These are phyloP conservation scores for Aspergillus nidulans DNA, from an alignment of 495 filamentous ascomycete genomes.

Conservation along the genomic window DNA sequence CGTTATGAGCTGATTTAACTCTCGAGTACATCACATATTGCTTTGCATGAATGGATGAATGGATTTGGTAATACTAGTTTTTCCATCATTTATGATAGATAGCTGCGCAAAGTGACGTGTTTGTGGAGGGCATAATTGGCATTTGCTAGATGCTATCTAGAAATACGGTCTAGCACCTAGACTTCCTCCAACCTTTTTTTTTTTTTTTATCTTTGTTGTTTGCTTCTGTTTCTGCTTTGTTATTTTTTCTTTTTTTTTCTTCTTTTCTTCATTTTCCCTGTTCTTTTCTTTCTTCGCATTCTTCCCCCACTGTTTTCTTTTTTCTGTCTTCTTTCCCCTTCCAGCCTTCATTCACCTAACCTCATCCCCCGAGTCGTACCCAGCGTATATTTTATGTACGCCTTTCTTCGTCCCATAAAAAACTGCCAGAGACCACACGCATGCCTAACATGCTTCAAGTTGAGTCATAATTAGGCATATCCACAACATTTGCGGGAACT, in stretches of 20 bases:
- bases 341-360: background rate
- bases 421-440: background rate
- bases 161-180: constrained; percentile 19
- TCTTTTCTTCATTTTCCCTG: constrained; percentile 6
- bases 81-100: too few species aligned
- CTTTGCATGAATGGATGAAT: background rate
- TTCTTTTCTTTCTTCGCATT: too few species aligned
- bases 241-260: constrained; percentile 16
- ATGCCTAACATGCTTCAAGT: too few species aligned
- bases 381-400: background rate
- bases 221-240: constrained; percentile 7
- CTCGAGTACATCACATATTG: too few species aligned
- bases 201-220: constrained; percentile 16
- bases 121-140: constrained; percentile 26
- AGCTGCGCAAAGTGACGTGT: too few species aligned
- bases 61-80: too few species aligned
- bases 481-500: background rate
- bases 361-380: background rate
- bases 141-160: constrained; percentile 28
- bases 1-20: too few species aligned
- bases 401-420: background rate
- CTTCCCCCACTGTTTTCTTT: too few species aligned
- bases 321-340: constrained; percentile 17
- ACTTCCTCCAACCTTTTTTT: constrained; percentile 28
- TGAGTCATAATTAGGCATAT: too few species aligned